Conservation (phyloP, 169 alveolate species). For the Plasmodium inui region DNA sequence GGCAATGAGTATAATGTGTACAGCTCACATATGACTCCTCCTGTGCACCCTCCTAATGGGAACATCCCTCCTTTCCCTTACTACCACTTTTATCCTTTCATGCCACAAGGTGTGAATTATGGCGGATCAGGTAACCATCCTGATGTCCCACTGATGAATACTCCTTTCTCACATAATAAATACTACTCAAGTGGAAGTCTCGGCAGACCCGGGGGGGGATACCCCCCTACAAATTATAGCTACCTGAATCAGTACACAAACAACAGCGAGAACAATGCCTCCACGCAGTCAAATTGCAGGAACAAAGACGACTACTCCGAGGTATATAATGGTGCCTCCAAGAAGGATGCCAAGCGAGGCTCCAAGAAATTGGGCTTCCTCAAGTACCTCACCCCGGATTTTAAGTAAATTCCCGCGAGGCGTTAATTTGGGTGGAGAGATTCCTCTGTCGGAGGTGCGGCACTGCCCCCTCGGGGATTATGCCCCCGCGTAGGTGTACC, state of each 20-base stretch:
- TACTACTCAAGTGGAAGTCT: slow-evolving; percentile 1
- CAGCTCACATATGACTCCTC: slow-evolving; percentile 3
- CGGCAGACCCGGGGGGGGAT: not conserved
- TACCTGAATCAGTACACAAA: not conserved
- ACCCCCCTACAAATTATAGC: slow-evolving; percentile 7
- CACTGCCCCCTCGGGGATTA: too few relatives aligned
- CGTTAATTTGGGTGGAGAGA: not conserved
- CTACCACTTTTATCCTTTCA: slow-evolving; percentile 30
- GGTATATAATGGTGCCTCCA: not conserved
- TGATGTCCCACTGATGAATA: slow-evolving; percentile 25
- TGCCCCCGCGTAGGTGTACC: too few relatives aligned
- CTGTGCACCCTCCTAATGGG: not conserved
- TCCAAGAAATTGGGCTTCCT: slow-evolving; percentile 55
- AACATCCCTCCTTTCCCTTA: slow-evolving; percentile 30
- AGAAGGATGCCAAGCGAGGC: slow-evolving; percentile 16
- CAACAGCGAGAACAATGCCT: slow-evolving; percentile 3
- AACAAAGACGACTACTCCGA: slow-evolving; percentile 47
- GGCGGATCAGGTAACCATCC: slow-evolving; percentile 3
- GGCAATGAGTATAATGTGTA: not conserved
- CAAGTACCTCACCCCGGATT: slow-evolving; percentile 38
- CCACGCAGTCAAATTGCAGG: slow-evolving; percentile 15
- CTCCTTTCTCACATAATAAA: slow-evolving; percentile 5
- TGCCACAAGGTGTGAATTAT: slow-evolving; percentile 31
- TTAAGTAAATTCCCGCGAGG: not conserved
- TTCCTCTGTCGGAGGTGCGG: not conserved